Percentiles rank a stretch among this genome's conserved stretches.
Evolutionary conservation across 1,139 yeast genomes (phyloP).

Genomic region (Kazachstania sp.): DNA sequence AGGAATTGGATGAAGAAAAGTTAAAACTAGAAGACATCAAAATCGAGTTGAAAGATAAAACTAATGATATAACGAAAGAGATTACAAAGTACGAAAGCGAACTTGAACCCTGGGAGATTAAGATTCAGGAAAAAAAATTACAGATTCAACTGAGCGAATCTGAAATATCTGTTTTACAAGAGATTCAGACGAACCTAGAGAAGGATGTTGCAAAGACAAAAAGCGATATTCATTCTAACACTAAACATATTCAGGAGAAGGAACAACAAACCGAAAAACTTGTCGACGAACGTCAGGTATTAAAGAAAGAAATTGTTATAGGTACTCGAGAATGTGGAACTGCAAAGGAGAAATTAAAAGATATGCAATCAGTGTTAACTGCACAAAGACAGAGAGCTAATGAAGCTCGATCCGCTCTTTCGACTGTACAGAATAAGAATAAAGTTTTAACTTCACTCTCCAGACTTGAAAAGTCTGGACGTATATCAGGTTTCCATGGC

Average conservation of each 20-base stretch:
- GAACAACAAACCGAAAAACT: slow-evolving; percentile 38
- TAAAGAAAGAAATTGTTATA: slow-evolving; percentile 44
- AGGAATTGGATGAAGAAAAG: slow-evolving; percentile 46
- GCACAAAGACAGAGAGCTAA: slow-evolving; percentile 52
- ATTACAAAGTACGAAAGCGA: slow-evolving; percentile 49
- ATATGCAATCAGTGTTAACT: slow-evolving; percentile 47
- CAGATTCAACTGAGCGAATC: slow-evolving; percentile 58
- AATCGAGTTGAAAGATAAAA: slow-evolving; percentile 60
- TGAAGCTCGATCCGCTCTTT: slow-evolving; percentile 54
- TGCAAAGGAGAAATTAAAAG: slow-evolving; percentile 42
- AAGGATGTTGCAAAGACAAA: slow-evolving; percentile 43
- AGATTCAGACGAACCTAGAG: slow-evolving; percentile 32
- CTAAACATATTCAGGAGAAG: slow-evolving; percentile 46
- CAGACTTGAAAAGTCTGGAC: slow-evolving; percentile 68
- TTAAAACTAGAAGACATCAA: slow-evolving; percentile 53
- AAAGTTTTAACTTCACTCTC: slow-evolving; percentile 63
- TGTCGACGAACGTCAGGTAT: slow-evolving; percentile 40
- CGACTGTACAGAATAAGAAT: slow-evolving; percentile 57
- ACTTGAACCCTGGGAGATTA: slow-evolving; percentile 78
- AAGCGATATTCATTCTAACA: slow-evolving; percentile 40
- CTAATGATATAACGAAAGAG: slow-evolving; percentile 20
- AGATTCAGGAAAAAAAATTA: slow-evolving; percentile 57
- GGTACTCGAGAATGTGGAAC: slow-evolving; percentile 52
- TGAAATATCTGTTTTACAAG: slow-evolving; percentile 53
- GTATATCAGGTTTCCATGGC: slow-evolving; percentile 85